A percentile compares a stretch with the other conserved stretches of the same genome.
phyloP scores from a whole-genome alignment of 2,329 filamentous ascomycete species.

The Thermomyces lanuginosus region DNA sequence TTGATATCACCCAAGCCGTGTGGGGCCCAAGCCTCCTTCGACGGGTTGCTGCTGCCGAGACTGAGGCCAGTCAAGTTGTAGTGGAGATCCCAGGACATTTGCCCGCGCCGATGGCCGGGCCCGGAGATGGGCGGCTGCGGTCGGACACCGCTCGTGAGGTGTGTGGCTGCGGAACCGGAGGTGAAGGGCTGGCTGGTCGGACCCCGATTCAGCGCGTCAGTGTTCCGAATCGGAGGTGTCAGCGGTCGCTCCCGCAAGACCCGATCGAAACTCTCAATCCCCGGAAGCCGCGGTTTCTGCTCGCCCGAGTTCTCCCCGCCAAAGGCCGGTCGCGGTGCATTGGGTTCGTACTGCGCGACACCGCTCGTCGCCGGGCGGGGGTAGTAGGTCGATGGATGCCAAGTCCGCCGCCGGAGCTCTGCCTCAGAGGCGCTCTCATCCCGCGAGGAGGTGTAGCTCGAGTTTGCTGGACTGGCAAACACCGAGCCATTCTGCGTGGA shows the following conservation, averaged over 20 bases:
- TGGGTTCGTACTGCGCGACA: constrained; percentile 57
- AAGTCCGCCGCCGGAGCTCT: constrained; percentile 68
- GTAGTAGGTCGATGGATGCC: constrained; percentile 60
- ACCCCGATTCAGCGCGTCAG: constrained; percentile 40
- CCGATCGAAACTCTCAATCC: constrained; percentile 83
- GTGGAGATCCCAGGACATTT: constrained; percentile 34
- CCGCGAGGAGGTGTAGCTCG: constrained; percentile 34
- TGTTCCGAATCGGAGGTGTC: constrained; percentile 46
- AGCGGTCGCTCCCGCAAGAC: constrained; percentile 45
- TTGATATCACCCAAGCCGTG: constrained; percentile 30
- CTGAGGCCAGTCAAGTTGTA: constrained; percentile 29
- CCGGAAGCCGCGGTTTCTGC: constrained; percentile 57
- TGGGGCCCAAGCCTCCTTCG: constrained; percentile 19
- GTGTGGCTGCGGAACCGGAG: constrained; percentile 18
- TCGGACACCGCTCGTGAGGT: constrained; percentile 15
- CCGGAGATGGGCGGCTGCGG: constrained; percentile 28
- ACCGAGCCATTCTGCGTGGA: constrained; percentile 45
- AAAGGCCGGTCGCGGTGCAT: constrained; percentile 42
- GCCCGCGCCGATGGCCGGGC: constrained; percentile 28
- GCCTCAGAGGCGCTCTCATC: constrained; percentile 42
- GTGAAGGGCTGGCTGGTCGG: constrained; percentile 18
- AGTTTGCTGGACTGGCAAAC: constrained; percentile 51
- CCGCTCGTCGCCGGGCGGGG: constrained; percentile 53
- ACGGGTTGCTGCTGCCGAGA: constrained; percentile 21
- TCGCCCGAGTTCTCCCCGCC: constrained; percentile 35